Evolutionary conservation across 2,329 filamentous ascomycete genomes (phyloP), one percentile per base, ranked within the genome.

Genomic region (Ophiostoma himal-ulmi): DNA sequence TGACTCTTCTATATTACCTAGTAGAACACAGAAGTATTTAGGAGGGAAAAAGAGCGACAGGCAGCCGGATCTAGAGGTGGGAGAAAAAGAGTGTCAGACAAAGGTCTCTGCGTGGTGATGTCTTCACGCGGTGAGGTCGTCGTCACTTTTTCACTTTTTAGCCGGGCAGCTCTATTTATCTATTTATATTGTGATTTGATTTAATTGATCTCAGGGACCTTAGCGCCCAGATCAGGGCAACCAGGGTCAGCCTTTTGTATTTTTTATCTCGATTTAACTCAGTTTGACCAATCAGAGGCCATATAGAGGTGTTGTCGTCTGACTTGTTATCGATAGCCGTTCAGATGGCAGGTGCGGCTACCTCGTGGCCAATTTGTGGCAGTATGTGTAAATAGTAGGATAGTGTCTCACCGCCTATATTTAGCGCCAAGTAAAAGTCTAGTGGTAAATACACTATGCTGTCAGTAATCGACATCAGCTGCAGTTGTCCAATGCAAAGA

Each of bases 121-220:
- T 57, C 52, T 57, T 57, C 52, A 57, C 52, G 52, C 13, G n/a
- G 52, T 57, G 52, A 57, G 52, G 52, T 57, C 11, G 57, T 34
- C 26, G 57, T 57, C 22, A 26, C 57, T 62, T 62, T 62, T 62
- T 62, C 26, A 62, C 57, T 62, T 62, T 62, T 62, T 62, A 22
- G 26, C 57, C 26, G 13, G 22, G 44, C 44, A 11, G 13, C 26
- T 14, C 26, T 3, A 34, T 62, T 62, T 14, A 10, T 54, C 26
- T 22, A 62, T 62, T 62, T 62, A 62, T 62, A 34, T 62, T 62
- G 14, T 20, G 57, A 36, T 62, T 62, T 36, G 20, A 17, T 62
- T 34, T 34, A 60, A 60, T 60, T 57, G 13, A 17, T 62, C 13
- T 62, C 26, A 34, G 57, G 57, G 26, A 26, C 57, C 13, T 62